These are phyloP conservation scores for Fusarium guadeloupense DNA, from an alignment of 2,329 filamentous ascomycete species.

Conservation along the genomic window DNA sequence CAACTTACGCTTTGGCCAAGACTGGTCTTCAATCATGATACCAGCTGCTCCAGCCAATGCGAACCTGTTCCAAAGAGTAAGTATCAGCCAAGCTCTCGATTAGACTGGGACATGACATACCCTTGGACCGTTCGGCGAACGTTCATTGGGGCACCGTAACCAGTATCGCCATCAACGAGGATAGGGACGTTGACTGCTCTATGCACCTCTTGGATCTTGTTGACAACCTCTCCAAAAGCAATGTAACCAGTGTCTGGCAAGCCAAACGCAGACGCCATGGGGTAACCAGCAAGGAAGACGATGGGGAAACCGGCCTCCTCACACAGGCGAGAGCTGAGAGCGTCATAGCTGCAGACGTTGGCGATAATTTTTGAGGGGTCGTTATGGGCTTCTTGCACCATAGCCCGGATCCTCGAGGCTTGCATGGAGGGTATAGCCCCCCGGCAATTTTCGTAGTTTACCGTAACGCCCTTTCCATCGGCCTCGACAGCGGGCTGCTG, in stretches of 20 bases:
- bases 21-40: slow-evolving; percentile 58
- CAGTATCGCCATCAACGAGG: slow-evolving; percentile 58
- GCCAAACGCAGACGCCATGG: slow-evolving; percentile 52
- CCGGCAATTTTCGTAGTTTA: slow-evolving; percentile 44
- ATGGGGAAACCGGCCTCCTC: slow-evolving; percentile 58
- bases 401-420: slow-evolving; percentile 49
- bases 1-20: slow-evolving; percentile 57
- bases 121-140: slow-evolving; percentile 55
- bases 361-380: slow-evolving; percentile 57
- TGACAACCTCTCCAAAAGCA: slow-evolving; percentile 56
- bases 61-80: slow-evolving; percentile 41
- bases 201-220: slow-evolving; percentile 55
- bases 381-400: slow-evolving; percentile 52
- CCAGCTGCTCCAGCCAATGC: slow-evolving; percentile 53
- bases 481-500: slow-evolving; percentile 2
- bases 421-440: slow-evolving; percentile 51
- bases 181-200: slow-evolving; percentile 52
- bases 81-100: background rate
- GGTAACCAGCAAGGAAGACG: slow-evolving; percentile 55
- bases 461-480: slow-evolving; percentile 6
- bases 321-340: slow-evolving; percentile 53
- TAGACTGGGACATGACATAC: background rate
- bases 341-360: slow-evolving; percentile 55
- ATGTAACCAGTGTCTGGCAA: slow-evolving; percentile 61
- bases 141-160: slow-evolving; percentile 59